Percentiles rank a stretch among this genome's conserved stretches.
Conservation (phyloP, 345 rosid species). For the Eucalyptus decipiens region DNA sequence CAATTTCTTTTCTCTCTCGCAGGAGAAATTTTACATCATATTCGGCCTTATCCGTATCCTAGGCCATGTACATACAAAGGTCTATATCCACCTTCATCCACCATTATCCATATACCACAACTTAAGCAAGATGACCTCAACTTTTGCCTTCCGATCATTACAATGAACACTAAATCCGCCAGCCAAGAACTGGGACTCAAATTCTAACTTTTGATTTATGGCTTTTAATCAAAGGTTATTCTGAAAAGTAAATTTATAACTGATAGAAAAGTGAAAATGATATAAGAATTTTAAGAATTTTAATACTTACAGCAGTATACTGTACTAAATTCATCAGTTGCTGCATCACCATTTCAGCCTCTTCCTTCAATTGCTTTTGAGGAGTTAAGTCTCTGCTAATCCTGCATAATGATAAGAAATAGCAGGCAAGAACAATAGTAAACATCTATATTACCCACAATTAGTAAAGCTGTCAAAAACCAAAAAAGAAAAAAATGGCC, state of each 20-base stretch:
- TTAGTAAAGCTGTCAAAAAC: neutral
- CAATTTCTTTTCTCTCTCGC: neutral
- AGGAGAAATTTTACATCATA: neutral
- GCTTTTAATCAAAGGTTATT: neutral
- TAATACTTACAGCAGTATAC: slow-evolving; percentile 69
- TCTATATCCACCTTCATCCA: neutral
- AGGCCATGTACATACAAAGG: neutral
- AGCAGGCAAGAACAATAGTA: neutral
- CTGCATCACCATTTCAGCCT: slow-evolving; percentile 44
- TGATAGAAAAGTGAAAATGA: neutral
- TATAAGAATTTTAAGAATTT: neutral
- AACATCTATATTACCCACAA: neutral
- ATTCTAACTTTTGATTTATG: neutral
- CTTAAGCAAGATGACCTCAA: neutral
- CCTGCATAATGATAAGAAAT: slow-evolving; percentile 12
- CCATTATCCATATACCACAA: neutral
- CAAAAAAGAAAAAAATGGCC: neutral
- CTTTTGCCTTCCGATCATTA: neutral
- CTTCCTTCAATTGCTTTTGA: slow-evolving; percentile 59
- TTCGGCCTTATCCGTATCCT: neutral
- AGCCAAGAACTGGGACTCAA: neutral
- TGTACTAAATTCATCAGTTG: slow-evolving; percentile 69
- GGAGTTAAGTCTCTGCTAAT: slow-evolving; percentile 56
- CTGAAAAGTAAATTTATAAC: neutral
- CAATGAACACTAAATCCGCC: neutral